These are phyloP conservation scores for Zygosaccharomyces lentus DNA, from an alignment of 805 yeast genomes.

Conservation along the genomic window DNA sequence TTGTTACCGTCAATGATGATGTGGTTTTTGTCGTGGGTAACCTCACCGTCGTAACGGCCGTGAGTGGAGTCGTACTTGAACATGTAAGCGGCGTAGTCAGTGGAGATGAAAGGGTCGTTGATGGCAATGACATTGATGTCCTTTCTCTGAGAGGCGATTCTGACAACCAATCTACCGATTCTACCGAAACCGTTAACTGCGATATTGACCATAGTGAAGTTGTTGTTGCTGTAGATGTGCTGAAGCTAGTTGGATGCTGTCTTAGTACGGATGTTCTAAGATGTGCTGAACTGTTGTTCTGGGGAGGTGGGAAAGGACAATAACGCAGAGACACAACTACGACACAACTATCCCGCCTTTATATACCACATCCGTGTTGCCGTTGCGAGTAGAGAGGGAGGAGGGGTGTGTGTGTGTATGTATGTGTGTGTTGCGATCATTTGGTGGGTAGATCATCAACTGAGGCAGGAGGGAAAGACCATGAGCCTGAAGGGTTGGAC, in stretches of 20 bases:
- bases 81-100: constrained; percentile 69
- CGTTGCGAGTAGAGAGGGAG: background rate
- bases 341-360: background rate
- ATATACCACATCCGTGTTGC: background rate
- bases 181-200: constrained; percentile 75
- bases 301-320: background rate
- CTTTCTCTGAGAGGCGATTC: constrained; percentile 54
- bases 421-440: constrained; percentile 11
- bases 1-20: constrained; percentile 51
- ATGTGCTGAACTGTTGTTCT: background rate
- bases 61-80: constrained; percentile 73
- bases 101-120: constrained; percentile 66
- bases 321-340: background rate
- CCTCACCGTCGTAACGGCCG: constrained; percentile 59
- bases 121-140: constrained; percentile 57
- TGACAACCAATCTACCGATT: constrained; percentile 64
- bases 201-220: constrained; percentile 37
- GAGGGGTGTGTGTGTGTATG: constrained; percentile 6
- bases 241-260: background rate
- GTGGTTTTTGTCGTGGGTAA: constrained; percentile 47
- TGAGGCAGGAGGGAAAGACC: too few species aligned
- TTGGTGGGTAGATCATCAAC: background rate
- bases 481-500: too few species aligned
- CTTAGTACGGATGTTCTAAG: background rate
- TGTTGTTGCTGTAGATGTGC: constrained; percentile 6